Percentiles rank a stretch among this genome's conserved stretches.
Conservation (phyloP, 1,284 basidiomycete species). For the Sporisorium exsertum region DNA sequence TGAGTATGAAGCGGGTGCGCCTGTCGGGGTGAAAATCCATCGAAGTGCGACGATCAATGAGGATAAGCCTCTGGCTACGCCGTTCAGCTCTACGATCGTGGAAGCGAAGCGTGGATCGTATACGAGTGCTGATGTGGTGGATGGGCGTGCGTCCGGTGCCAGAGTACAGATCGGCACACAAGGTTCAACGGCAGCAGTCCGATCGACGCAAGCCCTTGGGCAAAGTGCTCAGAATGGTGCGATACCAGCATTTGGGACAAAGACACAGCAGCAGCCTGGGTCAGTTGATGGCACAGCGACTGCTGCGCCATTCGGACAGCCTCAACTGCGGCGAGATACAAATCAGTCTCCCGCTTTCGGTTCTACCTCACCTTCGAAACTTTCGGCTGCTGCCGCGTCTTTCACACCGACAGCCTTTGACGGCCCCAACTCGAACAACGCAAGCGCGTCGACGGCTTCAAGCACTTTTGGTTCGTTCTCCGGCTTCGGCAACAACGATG, state of each 20-base stretch:
- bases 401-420: slow-evolving; percentile 21
- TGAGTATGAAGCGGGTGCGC: slow-evolving; percentile 47
- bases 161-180: slow-evolving; percentile 8
- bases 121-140: slow-evolving; percentile 80
- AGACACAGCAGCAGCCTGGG: not conserved
- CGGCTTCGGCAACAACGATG: not conserved
- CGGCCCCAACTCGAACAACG: not conserved
- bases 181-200: not conserved
- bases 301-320: slow-evolving; percentile 19
- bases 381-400: slow-evolving; percentile 26
- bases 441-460: not conserved
- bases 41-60: slow-evolving; percentile 73
- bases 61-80: slow-evolving; percentile 61
- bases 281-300: not conserved
- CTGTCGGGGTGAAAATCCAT: slow-evolving; percentile 30
- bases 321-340: slow-evolving; percentile 7
- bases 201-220: slow-evolving; percentile 3
- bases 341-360: slow-evolving; percentile 15
- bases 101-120: slow-evolving; percentile 78
- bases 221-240: not conserved
- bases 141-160: slow-evolving; percentile 72
- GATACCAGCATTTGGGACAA: slow-evolving; percentile 9
- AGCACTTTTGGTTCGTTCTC: slow-evolving; percentile 14
- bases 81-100: slow-evolving; percentile 75
- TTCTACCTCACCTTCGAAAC: slow-evolving; percentile 13